Evolutionary conservation across 2,329 filamentous ascomycete genomes (phyloP), one percentile per base, ranked within the genome.

Genomic region (Juglanconis oblonga): DNA sequence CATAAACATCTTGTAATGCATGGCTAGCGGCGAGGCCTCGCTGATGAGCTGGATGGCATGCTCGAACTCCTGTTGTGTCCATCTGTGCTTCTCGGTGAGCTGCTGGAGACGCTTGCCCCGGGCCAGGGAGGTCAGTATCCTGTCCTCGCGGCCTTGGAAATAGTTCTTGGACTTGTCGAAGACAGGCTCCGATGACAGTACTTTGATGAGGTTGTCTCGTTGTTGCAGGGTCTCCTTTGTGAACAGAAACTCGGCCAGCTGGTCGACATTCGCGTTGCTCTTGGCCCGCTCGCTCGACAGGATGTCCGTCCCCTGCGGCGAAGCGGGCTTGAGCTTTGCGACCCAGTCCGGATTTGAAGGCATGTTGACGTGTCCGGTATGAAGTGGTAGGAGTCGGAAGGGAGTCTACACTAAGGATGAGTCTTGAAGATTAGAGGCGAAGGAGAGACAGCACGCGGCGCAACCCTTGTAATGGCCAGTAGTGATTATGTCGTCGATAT

Each of bases 121-220:
- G 5, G 85, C 88, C 58, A 94, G 78, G 1, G 90, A 84, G 38
- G 82, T 84, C 70, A 90, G 83, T 68, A 92, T 87, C 52, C 86
- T 82, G 64, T 90, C 87, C 32, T 84, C 80, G 49, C 90, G 79
- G 47, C 89, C 88, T 65, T 85, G 81, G 71, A 90, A 90, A 75
- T 91, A 91, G 71, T 92, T 91, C 65, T 89, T 86, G 3, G 86
- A 86, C 76, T 92, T 93, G 74, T 92, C 87, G 66, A 93, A 92
- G 59, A 91, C 81, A 55, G 84, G 83, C 61, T 93, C 88, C 0
- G 79, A 72, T 66, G 87, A 77, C 5, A 93, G 80, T n/a, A 91
- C 80, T 52, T 81, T 75, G 5, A 91, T 76, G 33, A 93, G 80
- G 31, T 76, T 77, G 2, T 82, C 74, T 67, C 87, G 86, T 48